Conservation (phyloP, 345 rosid species). For the Eutrema heterophyllum region DNA sequence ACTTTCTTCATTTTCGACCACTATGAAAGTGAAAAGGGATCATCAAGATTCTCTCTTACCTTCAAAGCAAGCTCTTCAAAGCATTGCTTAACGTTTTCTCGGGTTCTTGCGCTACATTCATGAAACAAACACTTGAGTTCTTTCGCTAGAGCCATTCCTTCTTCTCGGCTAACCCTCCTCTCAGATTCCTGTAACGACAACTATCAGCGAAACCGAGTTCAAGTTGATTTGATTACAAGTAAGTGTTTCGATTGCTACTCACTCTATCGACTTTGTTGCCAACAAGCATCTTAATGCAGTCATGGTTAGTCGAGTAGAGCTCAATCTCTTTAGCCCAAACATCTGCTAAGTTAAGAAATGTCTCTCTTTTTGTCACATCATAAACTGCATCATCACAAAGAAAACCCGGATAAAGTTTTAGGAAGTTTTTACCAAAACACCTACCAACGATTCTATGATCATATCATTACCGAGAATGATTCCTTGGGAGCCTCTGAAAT, state of each 20-base stretch:
- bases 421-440: neutral
- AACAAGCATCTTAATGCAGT: slow-evolving; percentile 68
- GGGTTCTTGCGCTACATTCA: slow-evolving; percentile 81
- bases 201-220: neutral
- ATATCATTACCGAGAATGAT: slow-evolving; percentile 67
- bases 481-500: slow-evolving; percentile 94
- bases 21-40: neutral
- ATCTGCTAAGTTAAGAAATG: slow-evolving; percentile 70
- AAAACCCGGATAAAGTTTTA: neutral
- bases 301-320: slow-evolving; percentile 70
- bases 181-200: slow-evolving; percentile 58
- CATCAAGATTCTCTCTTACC: slow-evolving; percentile 37
- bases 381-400: slow-evolving; percentile 48
- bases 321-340: slow-evolving; percentile 88
- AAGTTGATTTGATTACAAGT: neutral
- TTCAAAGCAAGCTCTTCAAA: slow-evolving; percentile 64
- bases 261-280: slow-evolving; percentile 90
- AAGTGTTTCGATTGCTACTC: slow-evolving; percentile 23
- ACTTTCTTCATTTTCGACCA: neutral
- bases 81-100: slow-evolving; percentile 64
- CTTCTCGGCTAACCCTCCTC: slow-evolving; percentile 77
- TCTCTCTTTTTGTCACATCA: slow-evolving; percentile 80
- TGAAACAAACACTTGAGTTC: slow-evolving; percentile 66
- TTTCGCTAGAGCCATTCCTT: slow-evolving; percentile 75
- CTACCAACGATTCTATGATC: neutral